Base-by-base conservation (phyloP, 2,329 filamentous ascomycete species). In the Cercospora janseana region DNA sequence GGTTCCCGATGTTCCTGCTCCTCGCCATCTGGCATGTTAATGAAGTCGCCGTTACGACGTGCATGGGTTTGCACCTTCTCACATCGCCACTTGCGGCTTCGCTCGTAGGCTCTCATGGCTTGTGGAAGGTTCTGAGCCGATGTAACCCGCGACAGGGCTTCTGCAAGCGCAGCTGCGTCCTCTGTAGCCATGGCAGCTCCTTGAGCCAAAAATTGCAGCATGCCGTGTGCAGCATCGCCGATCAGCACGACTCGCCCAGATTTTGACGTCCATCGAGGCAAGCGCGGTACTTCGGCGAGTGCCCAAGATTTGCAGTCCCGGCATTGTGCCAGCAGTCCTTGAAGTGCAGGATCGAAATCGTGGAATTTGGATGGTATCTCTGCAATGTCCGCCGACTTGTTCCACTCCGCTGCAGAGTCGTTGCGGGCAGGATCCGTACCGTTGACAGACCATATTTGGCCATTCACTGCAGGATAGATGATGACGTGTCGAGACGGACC, bases 1-100 rank as follows among this genome's bases (percentile, higher is more conserved):
- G 45, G 9, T 48, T n/a, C 32, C 9, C 45, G 45, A 31, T 41
- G 45, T n/a, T 48, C 45, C 16, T 48, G 45, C 10, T 40, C 45
- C 18, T 48, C 45, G 16, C 45, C 45, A 6, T 48, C 45, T 21
- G 45, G 45, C 45, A 48, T 41, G 8, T 41, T 34, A 2, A 48
- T 48, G 45, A 48, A 48, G 4, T 48, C 45, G 9, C 45, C 45
- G 41, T 31, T 48, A 3, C 45, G 45, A 13, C 45, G 34, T 28
- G 45, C 45, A 29, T 40, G 38, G 1, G 32, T 34, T 29, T 47
- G 45, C 6, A 47, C 45, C 31, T 40, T 47, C 34, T 47, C 45
- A 26, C 45, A 47, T 7, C 45, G 45, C 45, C 45, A 47, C n/a
- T 40, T 47, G 32, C 45, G 45, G 10, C 45, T 47, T 15, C 31